Evolutionary conservation across 768 basidiomycete species (phyloP).

Genomic region (Termitomyces sp.): DNA sequence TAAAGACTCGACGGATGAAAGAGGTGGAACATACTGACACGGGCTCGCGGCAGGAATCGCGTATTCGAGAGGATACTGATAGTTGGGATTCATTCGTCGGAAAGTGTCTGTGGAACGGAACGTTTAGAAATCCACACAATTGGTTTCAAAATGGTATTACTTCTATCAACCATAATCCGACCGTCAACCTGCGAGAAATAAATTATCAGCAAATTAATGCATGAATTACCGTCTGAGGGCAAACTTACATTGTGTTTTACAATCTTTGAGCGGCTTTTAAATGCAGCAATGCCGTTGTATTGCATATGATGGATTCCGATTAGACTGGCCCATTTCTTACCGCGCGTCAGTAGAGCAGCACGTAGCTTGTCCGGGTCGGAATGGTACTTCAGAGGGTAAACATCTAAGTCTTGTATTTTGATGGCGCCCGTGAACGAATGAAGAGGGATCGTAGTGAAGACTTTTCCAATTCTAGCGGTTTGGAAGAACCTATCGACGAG

Average conservation of each 20-base stretch:
- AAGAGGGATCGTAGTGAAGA: constrained; percentile 34
- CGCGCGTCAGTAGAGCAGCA: constrained; percentile 36
- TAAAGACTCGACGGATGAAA: not conserved
- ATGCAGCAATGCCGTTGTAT: constrained; percentile 47
- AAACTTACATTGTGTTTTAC: constrained; percentile 43
- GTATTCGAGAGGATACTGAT: constrained; percentile 29
- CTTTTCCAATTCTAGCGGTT: constrained; percentile 32
- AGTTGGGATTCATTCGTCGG: constrained; percentile 45
- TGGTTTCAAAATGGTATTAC: constrained; percentile 16
- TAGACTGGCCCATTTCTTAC: constrained; percentile 49
- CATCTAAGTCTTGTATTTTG: constrained; percentile 43
- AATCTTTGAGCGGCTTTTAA: constrained; percentile 27
- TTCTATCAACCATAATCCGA: constrained; percentile 57
- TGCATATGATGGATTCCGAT: constrained; percentile 53
- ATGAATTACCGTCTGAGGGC: not conserved
- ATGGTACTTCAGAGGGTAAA: constrained; percentile 50
- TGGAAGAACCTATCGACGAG: constrained; percentile 34
- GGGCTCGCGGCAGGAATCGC: not conserved
- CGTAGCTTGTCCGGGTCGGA: constrained; percentile 35
- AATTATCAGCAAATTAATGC: too few relatives aligned
- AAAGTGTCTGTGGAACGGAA: constrained; percentile 31
- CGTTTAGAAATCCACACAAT: not conserved
- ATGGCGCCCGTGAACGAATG: constrained; percentile 41
- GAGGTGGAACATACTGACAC: too few relatives aligned
- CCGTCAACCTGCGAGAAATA: constrained; percentile 36